A percentile compares a stretch with the other conserved stretches of the same genome.
Conservation (phyloP, 2,329 filamentous ascomycete species). For the Aspergillus candidus region DNA sequence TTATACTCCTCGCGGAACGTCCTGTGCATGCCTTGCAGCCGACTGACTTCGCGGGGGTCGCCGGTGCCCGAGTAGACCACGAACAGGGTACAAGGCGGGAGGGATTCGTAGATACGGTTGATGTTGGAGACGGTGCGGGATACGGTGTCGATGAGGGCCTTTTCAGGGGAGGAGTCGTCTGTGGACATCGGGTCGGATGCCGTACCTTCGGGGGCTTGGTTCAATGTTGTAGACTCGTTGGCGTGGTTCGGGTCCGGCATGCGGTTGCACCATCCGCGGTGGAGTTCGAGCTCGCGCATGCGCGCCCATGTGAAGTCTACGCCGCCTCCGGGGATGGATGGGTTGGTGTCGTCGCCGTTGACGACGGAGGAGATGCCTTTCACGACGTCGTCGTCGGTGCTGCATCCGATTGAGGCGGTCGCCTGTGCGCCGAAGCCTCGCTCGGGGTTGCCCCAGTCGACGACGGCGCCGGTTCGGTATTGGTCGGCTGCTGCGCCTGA, state of each 20-base stretch:
- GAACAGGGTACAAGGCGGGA: constrained; percentile 56
- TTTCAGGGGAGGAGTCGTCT: constrained; percentile 7
- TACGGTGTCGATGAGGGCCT: constrained; percentile 42
- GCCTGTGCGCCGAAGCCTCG: constrained; percentile 55
- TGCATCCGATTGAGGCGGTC: constrained; percentile 51
- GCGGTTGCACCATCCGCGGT: constrained; percentile 55
- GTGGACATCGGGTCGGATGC: constrained; percentile 9
- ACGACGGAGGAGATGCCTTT: constrained; percentile 49
- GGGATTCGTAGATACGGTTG: constrained; percentile 47
- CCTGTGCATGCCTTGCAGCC: constrained; percentile 52
- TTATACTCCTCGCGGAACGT: constrained; percentile 53
- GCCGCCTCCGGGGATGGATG: constrained; percentile 44
- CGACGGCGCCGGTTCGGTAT: constrained; percentile 50
- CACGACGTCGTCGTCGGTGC: constrained; percentile 53
- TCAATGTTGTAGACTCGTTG: constrained; percentile 29
- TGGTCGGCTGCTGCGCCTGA: constrained; percentile 18
- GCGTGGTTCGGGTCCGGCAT: constrained; percentile 43
- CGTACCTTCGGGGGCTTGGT: constrained; percentile 21
- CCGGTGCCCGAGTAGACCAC: constrained; percentile 60
- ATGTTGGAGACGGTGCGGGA: constrained; percentile 48
- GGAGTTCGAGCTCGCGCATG: constrained; percentile 55
- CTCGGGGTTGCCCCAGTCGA: constrained; percentile 83
- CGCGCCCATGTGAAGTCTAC: constrained; percentile 60
- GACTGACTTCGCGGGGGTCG: constrained; percentile 52
- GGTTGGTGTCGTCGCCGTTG: constrained; percentile 41